Evolutionary conservation across 495 filamentous ascomycete genomes (phyloP), one percentile per base, ranked within the genome.

Genomic region (Viridothelium virens): DNA sequence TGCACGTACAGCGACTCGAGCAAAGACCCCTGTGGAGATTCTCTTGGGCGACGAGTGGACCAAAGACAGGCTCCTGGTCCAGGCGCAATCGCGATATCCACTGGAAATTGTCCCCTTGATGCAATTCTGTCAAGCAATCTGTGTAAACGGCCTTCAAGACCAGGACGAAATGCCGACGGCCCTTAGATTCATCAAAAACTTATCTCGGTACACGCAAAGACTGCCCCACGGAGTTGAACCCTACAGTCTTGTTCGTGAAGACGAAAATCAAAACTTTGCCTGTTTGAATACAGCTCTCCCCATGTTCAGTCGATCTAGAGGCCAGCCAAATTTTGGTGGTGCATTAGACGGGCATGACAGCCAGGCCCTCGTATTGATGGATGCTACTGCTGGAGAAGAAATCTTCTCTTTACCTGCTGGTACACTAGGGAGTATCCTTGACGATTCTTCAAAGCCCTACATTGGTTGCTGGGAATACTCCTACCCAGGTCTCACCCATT

Each of bases 31-130:
- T 34, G 11, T 31, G 36, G 53, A 59, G 53, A 36, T 18, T 33
- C 53, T 59, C 9, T 31, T 59, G 31, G 36, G 36, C 53, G 53
- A 59, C 53, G 31, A 33, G 2, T 59, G 53, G 53, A 36, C 53
- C 18, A 34, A 10, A 59, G 18, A 36, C 14, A 59, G 44, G 31
- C 50, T 71, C 39, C 41, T 71, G 6, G 47, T 56, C 6, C 63
- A 73, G 66, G 85, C 94, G 2, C 82, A 85, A 31, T 82, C 82
- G 63, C 86, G 93, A 56, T 97, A 91, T 75, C 94, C 94, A 1
- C 91, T 89, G 74, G 94, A 98, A 76, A 85, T 87, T 33, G 72
- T 85, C n/a, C 91, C 94, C 3, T 90, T 97, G 68, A 69, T 96
- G 63, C 83, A 83, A 63, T 73, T 91, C 48, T 84, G 82, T 63